Conservation (phyloP, 352 stramenopile species). For the Pythium phragmitis region DNA sequence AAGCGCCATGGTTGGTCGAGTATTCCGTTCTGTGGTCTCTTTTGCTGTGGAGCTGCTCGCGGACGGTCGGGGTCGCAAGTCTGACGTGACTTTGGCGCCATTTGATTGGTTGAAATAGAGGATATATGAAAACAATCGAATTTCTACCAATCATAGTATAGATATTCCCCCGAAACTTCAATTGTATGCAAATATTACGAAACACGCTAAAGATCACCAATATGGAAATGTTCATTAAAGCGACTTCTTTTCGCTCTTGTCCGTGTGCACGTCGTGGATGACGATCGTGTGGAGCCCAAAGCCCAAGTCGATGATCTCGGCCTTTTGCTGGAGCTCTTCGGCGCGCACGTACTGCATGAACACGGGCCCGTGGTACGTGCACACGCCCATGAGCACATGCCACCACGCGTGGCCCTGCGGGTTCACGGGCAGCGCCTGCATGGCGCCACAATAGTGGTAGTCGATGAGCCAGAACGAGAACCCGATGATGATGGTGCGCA, state of each 20-base stretch:
- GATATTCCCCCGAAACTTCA: slow-evolving; percentile 13
- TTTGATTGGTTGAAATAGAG: slow-evolving; percentile 19
- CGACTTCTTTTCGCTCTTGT: slow-evolving; percentile 10
- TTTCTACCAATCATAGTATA: slow-evolving; percentile 15
- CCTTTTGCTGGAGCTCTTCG: slow-evolving; percentile 70
- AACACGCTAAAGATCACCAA: neutral
- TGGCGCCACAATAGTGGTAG: slow-evolving; percentile 72
- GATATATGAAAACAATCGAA: neutral
- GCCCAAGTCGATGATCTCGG: slow-evolving; percentile 44
- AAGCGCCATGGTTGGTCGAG: slow-evolving; percentile 39
- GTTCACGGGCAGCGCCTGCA: slow-evolving; percentile 64
- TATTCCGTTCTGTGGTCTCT: neutral
- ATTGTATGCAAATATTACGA: slow-evolving; percentile 15
- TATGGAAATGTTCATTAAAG: neutral
- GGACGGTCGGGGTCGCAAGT: slow-evolving; percentile 5
- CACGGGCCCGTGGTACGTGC: slow-evolving; percentile 72
- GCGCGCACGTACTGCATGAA: slow-evolving; percentile 88
- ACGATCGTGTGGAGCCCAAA: slow-evolving; percentile 72
- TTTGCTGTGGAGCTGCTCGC: slow-evolving; percentile 1
- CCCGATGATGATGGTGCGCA: slow-evolving; percentile 58
- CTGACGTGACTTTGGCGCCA: slow-evolving; percentile 10
- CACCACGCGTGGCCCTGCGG: slow-evolving; percentile 83
- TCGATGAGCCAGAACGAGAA: slow-evolving; percentile 77
- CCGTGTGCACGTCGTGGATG: slow-evolving; percentile 30
- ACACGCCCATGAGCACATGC: slow-evolving; percentile 83